Percentiles rank a stretch among this genome's conserved stretches.
Conservation (phyloP, 768 basidiomycete genomes). For the Chalciporus piperatus region DNA sequence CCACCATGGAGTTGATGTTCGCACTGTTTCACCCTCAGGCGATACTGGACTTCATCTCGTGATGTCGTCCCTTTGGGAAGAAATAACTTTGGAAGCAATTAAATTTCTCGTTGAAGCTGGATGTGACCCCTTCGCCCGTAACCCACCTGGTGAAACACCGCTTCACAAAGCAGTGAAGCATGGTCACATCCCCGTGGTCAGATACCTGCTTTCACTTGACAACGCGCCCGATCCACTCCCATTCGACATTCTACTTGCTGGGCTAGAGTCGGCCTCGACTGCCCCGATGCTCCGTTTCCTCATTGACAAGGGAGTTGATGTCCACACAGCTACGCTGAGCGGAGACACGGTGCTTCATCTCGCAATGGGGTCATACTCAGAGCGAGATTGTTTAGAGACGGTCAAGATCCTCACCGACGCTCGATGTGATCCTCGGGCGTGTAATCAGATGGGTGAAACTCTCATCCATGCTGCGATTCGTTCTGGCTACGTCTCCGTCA, state of each 20-base stretch:
- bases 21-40: not conserved
- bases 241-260: not conserved
- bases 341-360: not conserved
- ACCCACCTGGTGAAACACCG: not conserved
- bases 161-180: not conserved
- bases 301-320: not conserved
- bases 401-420: not conserved
- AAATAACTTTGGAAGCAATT: not conserved
- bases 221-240: not conserved
- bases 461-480: not conserved
- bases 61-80: not conserved
- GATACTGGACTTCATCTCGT: constrained; percentile 1
- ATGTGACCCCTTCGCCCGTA: not conserved
- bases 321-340: not conserved
- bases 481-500: not conserved
- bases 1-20: not conserved
- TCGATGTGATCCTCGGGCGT: not conserved
- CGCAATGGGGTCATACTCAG: not conserved
- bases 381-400: not conserved
- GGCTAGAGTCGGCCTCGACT: not conserved
- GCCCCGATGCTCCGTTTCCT: not conserved
- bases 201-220: not conserved
- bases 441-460: not conserved
- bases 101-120: not conserved
- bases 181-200: not conserved